Evolutionary conservation across 177 flowering plant genomes (phyloP), one percentile per base, ranked within the genome.

Genomic region (Vitis hybrid): DNA sequence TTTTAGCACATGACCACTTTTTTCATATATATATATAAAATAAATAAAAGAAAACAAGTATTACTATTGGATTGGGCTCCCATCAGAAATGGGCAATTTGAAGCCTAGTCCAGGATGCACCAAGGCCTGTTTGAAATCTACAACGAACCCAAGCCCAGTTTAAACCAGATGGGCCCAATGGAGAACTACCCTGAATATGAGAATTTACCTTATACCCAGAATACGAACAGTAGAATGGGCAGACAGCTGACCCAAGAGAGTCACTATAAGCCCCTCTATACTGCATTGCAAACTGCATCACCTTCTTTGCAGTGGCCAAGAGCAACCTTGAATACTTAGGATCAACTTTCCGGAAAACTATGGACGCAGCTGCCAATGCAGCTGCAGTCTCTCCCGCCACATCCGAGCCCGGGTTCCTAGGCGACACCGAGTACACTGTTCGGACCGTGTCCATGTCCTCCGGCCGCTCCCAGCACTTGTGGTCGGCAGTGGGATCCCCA

Each of bases 191-290:
- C 45, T 39, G 6, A 39, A 7, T 39, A 1, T 39, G 45, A 39
- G 8, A 39, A 61, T 13, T 3, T 72, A 87, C 91, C 90, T 84
- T 78, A 50, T 87, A 94, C 0, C 98, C 98, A 9, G 98, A 94
- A 70, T 94, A 94, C 0, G 97, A 94, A 90, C 98, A 94, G 71
- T 94, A 94, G 66, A 89, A 93, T 0, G 98, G 98, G 74, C 98
- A 94, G 0, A 81, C 96, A 0, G 86, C 86, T 0, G 90, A 80
- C 2, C 87, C 85, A 18, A 94, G 91, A 0, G 90, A 86, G 70
- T 91, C 98, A 31, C 97, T 93, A 66, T 93, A 94, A 8, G 94
- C 76, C 0, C 98, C 98, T 60, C 80, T 76, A 20, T 90, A 83
- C 67, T 79, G 75, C 11, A 80, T 22, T 0, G 97, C 97, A 59